These are phyloP conservation scores for Mycosphaerella sp. DNA, from an alignment of 2,329 filamentous ascomycete species.

Conservation along the genomic window DNA sequence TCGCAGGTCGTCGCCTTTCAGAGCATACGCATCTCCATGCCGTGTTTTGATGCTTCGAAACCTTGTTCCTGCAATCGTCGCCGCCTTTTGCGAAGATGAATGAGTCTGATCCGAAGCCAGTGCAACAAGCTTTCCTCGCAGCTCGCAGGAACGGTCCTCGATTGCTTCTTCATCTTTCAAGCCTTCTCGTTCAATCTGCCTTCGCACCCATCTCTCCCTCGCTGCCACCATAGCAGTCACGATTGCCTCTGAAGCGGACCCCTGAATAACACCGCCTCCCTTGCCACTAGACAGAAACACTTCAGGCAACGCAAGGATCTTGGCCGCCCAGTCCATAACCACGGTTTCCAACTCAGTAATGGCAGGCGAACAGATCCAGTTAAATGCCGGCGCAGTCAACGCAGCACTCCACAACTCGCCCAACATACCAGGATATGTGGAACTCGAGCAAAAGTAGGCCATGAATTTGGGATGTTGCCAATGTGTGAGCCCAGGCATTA, in stretches of 20 bases:
- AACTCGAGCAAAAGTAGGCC: slow-evolving; percentile 84
- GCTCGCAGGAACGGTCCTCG: slow-evolving; percentile 62
- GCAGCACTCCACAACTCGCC: slow-evolving; percentile 88
- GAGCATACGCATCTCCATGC: slow-evolving; percentile 58
- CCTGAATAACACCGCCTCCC: slow-evolving; percentile 91
- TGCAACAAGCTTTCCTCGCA: slow-evolving; percentile 68
- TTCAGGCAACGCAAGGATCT: slow-evolving; percentile 64
- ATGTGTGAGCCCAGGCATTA: slow-evolving; percentile 87
- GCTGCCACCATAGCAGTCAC: slow-evolving; percentile 83
- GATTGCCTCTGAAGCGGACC: slow-evolving; percentile 80
- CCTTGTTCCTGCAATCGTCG: slow-evolving; percentile 77
- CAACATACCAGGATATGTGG: slow-evolving; percentile 76
- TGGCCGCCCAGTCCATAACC: slow-evolving; percentile 84
- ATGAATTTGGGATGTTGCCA: slow-evolving; percentile 95
- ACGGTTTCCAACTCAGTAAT: slow-evolving; percentile 92
- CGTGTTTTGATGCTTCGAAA: slow-evolving; percentile 63
- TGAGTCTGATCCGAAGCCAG: slow-evolving; percentile 75
- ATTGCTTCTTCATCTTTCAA: slow-evolving; percentile 47
- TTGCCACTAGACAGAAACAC: slow-evolving; percentile 67
- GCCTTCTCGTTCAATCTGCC: slow-evolving; percentile 49
- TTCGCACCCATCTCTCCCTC: slow-evolving; percentile 67
- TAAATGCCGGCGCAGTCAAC: slow-evolving; percentile 87
- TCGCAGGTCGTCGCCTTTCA: slow-evolving; percentile 61
- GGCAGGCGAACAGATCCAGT: slow-evolving; percentile 91
- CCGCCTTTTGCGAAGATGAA: slow-evolving; percentile 79